Conservation (phyloP, 2,329 filamentous ascomycete genomes). For the Aspergillus japonicus region DNA sequence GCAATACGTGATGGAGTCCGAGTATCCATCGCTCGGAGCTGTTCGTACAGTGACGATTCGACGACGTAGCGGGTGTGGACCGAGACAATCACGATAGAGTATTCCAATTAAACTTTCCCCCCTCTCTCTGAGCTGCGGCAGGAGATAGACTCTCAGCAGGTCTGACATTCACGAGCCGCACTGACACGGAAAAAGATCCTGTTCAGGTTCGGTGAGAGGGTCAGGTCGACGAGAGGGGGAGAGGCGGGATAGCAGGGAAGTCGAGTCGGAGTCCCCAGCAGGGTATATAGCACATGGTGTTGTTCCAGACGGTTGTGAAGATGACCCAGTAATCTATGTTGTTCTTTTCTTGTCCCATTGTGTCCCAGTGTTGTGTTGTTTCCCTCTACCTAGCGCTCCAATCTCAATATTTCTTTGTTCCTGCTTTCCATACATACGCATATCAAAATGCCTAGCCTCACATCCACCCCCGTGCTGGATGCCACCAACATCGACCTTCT, state of each 20-base stretch:
- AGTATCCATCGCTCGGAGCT: neutral
- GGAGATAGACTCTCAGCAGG: neutral
- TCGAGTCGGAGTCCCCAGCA: neutral
- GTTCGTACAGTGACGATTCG: neutral
- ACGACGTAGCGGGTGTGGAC: neutral
- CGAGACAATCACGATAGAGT: neutral
- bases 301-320: neutral
- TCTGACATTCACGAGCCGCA: neutral
- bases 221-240: too few species aligned
- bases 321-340: neutral
- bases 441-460: slow-evolving; percentile 1
- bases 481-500: slow-evolving; percentile 19
- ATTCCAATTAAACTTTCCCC: neutral
- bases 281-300: neutral
- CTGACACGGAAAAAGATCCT: neutral
- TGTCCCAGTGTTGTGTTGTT: too few species aligned
- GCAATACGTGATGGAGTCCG: neutral
- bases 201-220: neutral
- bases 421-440: neutral
- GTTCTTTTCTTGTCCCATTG: too few species aligned
- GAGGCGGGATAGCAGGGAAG: neutral
- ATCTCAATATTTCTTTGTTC: neutral
- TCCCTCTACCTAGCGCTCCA: too few species aligned
- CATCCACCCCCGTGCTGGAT: slow-evolving; percentile 10
- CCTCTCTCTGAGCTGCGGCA: neutral